These are phyloP conservation scores for Pyrenophora teres DNA, from an alignment of 2,329 filamentous ascomycete genomes.

Conservation along the genomic window DNA sequence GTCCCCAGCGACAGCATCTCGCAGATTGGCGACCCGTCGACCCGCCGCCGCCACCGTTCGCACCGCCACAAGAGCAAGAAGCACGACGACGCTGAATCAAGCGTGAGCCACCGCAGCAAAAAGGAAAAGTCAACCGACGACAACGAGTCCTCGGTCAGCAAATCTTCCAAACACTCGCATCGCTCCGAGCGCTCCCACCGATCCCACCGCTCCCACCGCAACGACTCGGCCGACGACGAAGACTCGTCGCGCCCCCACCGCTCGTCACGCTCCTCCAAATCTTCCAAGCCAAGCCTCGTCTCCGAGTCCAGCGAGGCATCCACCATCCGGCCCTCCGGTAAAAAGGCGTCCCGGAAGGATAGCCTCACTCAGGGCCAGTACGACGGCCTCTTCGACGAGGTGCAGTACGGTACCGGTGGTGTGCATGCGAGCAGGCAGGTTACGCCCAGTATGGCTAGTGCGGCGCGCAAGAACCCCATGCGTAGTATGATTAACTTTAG, in stretches of 20 bases:
- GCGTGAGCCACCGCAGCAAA: constrained; percentile 25
- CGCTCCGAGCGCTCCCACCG: constrained; percentile 26
- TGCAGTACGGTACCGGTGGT: constrained; percentile 37
- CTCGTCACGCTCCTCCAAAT: constrained; percentile 21
- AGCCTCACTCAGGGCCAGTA: constrained; percentile 36
- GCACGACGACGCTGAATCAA: constrained; percentile 18
- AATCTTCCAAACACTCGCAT: constrained; percentile 26
- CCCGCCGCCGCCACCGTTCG: constrained; percentile 39
- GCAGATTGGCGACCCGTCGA: constrained; percentile 36
- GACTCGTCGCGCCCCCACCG: constrained; percentile 21
- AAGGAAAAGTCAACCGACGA: constrained; percentile 13
- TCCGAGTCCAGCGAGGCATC: constrained; percentile 45
- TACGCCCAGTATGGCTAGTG: constrained; percentile 46
- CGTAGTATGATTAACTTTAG: constrained; percentile 45
- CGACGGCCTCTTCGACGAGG: constrained; percentile 35
- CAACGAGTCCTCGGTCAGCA: constrained; percentile 32
- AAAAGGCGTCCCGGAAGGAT: constrained; percentile 35
- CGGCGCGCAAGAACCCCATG: constrained; percentile 38
- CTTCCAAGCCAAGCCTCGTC: constrained; percentile 19
- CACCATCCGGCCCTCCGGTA: constrained; percentile 38
- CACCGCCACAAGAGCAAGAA: constrained; percentile 22
- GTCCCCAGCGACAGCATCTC: constrained; percentile 56
- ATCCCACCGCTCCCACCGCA: constrained; percentile 31
- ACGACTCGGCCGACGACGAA: constrained; percentile 28
- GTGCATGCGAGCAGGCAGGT: constrained; percentile 37